Percentiles rank a stretch among this genome's conserved stretches.
Evolutionary conservation across 768 basidiomycete genomes (phyloP).

Genomic region (Gelatoporia subvermispora): DNA sequence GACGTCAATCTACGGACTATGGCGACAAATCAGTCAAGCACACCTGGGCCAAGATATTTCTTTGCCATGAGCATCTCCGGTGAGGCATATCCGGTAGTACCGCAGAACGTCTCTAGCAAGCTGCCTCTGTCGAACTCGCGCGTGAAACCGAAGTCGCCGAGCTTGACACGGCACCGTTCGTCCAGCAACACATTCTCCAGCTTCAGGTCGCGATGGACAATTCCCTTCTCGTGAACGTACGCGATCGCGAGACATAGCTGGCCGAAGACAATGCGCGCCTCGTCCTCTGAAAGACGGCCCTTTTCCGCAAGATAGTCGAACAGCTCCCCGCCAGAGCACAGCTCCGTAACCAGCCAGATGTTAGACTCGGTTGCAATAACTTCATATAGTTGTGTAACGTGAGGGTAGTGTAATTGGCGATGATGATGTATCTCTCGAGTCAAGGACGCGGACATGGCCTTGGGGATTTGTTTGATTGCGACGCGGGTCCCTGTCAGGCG

Average conservation of each 20-base stretch:
- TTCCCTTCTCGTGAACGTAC: constrained; percentile 86
- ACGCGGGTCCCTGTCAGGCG: constrained; percentile 88
- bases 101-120: constrained; percentile 90
- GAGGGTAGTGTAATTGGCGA: constrained; percentile 91
- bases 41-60: constrained; percentile 88
- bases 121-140: constrained; percentile 78
- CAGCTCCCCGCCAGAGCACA: constrained; percentile 94
- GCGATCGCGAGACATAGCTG: constrained; percentile 91
- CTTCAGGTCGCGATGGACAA: constrained; percentile 96
- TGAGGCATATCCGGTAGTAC: constrained; percentile 90
- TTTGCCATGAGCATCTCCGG: constrained; percentile 88
- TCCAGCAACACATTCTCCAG: constrained; percentile 92
- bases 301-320: constrained; percentile 98
- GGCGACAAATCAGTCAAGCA: constrained; percentile 19
- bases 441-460: constrained; percentile 83
- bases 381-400: constrained; percentile 94
- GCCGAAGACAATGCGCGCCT: constrained; percentile 88
- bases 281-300: constrained; percentile 78
- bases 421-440: constrained; percentile 99
- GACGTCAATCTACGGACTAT: background rate
- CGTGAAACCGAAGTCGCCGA: constrained; percentile 94
- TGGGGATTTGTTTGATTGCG: constrained; percentile 97
- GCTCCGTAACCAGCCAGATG: constrained; percentile 97
- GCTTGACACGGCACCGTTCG: constrained; percentile 85
- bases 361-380: constrained; percentile 93